Percentiles rank a stretch among this genome's conserved stretches.
Evolutionary conservation across 352 stramenopile species (phyloP).

Genomic region (Pythium folliculosum): DNA sequence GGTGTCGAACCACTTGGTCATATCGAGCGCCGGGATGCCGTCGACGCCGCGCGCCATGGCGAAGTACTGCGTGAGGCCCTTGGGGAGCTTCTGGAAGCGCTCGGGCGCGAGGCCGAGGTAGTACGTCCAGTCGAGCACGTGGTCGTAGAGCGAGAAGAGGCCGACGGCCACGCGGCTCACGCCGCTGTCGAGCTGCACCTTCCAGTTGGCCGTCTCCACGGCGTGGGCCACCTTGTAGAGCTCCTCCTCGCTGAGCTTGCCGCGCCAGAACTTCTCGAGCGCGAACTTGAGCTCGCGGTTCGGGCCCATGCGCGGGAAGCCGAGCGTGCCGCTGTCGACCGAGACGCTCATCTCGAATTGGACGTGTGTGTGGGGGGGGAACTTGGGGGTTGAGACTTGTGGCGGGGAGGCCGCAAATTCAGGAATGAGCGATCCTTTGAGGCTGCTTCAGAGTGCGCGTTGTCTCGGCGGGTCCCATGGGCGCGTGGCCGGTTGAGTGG

Average conservation of each 20-base stretch:
- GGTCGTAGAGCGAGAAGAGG: slow-evolving; percentile 92
- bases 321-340: slow-evolving; percentile 81
- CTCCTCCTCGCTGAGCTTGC: slow-evolving; percentile 79
- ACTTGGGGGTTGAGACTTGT: slow-evolving; percentile 19
- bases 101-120: slow-evolving; percentile 80
- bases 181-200: slow-evolving; percentile 74
- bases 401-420: slow-evolving; percentile 49
- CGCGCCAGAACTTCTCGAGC: slow-evolving; percentile 92
- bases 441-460: too few relatives aligned
- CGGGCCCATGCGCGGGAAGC: slow-evolving; percentile 91
- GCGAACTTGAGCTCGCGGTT: slow-evolving; percentile 95
- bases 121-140: slow-evolving; percentile 88
- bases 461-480: not conserved
- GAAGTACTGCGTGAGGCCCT: slow-evolving; percentile 83
- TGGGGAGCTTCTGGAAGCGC: slow-evolving; percentile 69
- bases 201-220: slow-evolving; percentile 88
- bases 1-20: slow-evolving; percentile 95
- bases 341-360: slow-evolving; percentile 36
- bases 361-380: slow-evolving; percentile 18
- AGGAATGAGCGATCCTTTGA: slow-evolving; percentile 40
- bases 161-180: slow-evolving; percentile 83
- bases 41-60: slow-evolving; percentile 90
- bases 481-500: slow-evolving; percentile 7
- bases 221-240: slow-evolving; percentile 69
- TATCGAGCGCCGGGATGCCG: slow-evolving; percentile 89